phyloP scores from a whole-genome alignment of 192 early-diverging fungal genomes.

The Rhizophagus sp. region DNA sequence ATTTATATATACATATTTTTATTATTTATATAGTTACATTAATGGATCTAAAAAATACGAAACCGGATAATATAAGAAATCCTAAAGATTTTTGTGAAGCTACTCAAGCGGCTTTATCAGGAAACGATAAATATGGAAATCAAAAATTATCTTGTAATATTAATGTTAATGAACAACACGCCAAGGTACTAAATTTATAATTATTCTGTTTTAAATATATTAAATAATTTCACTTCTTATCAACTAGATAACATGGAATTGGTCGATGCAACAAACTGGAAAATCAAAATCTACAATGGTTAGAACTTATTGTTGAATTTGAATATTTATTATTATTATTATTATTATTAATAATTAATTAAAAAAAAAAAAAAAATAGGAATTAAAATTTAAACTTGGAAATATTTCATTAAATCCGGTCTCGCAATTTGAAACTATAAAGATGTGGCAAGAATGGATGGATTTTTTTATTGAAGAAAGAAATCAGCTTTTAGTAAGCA shows the following conservation, averaged over 20 bases:
- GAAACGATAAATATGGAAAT: conserved; percentile 2
- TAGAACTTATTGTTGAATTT: no score
- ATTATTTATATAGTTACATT: neutral
- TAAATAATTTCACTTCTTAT: neutral
- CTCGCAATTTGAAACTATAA: neutral
- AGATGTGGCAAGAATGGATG: conserved; percentile 11
- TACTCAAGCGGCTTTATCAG: neutral
- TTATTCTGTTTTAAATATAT: no score
- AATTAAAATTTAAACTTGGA: neutral
- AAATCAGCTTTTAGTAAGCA: neutral
- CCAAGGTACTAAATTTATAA: neutral
- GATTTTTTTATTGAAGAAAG: conserved; percentile 19
- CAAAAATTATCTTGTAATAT: conserved; percentile 4
- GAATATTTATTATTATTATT: no score
- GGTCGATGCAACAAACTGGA: neutral
- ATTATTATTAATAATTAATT: no score
- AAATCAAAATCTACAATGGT: neutral
- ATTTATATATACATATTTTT: no score
- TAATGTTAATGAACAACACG: neutral
- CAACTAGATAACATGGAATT: neutral
- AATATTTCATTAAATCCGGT: neutral
- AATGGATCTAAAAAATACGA: neutral
- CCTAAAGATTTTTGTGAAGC: neutral
- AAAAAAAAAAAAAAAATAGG: neutral
- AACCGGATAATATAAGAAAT: neutral